phyloP scores from a whole-genome alignment of 805 yeast genomes.

The Kazachstania taianensis region DNA sequence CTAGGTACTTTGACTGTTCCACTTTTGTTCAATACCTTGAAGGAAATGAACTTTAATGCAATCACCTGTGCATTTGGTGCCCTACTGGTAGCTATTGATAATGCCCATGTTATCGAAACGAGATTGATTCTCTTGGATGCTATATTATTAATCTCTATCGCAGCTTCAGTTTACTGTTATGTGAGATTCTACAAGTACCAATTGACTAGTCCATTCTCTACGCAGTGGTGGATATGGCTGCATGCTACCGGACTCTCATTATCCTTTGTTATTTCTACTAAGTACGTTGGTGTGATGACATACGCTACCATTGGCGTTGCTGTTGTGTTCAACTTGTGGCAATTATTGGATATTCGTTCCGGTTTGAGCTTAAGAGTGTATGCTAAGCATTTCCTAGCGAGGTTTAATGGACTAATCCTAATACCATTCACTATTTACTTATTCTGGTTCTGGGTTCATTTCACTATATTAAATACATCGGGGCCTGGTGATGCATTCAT shows the following conservation, averaged over 20 bases:
- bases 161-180: constrained; percentile 67
- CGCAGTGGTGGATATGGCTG: constrained; percentile 83
- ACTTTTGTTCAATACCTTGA: constrained; percentile 70
- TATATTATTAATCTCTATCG: constrained; percentile 74
- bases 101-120: constrained; percentile 84
- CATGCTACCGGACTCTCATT: constrained; percentile 71
- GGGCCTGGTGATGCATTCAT: constrained; percentile 95
- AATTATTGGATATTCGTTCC: constrained; percentile 57
- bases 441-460: constrained; percentile 89
- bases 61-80: constrained; percentile 73
- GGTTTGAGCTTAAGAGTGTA: constrained; percentile 53
- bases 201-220: constrained; percentile 55
- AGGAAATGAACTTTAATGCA: constrained; percentile 72
- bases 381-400: constrained; percentile 60
- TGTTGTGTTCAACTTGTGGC: constrained; percentile 82
- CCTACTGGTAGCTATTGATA: constrained; percentile 68
- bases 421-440: constrained; percentile 76
- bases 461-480: constrained; percentile 66
- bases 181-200: constrained; percentile 64
- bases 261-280: constrained; percentile 89
- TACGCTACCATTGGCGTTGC: constrained; percentile 81
- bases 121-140: constrained; percentile 89
- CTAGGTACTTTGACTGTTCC: constrained; percentile 80
- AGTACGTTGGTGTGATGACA: constrained; percentile 92
- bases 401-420: constrained; percentile 61